Evolutionary conservation across 768 basidiomycete species (phyloP), one percentile per base, ranked within the genome.

Genomic region (Tulasnella sp.): DNA sequence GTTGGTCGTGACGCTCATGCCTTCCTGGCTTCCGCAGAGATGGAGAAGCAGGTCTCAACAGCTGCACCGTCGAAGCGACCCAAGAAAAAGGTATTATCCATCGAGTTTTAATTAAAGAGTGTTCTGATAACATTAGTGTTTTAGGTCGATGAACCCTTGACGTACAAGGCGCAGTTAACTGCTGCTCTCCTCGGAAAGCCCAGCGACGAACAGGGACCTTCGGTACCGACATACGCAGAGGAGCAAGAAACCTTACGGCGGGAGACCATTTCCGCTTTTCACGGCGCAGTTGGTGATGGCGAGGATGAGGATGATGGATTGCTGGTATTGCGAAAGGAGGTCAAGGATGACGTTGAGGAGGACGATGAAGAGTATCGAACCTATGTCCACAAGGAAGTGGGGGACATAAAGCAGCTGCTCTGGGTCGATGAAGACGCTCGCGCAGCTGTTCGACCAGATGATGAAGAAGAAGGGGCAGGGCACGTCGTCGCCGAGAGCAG

Each of bases 251-350:
- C 83, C 0, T 87, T 99, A 29, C 90, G 92, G 17, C 85, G 87
- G 42, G 96, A 97, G 82, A 95, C 93, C 0, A 93, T 94, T 31
- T 86, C 89, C 0, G 96, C 92, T 0, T 98, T 99, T 83, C 90
- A 92, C 75, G 81, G 81, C 1, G 85, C 85, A 15, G 77, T 84
- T 3, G 78, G 75, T 0, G 79, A 79, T 38, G 82, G 81, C 37
- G 86, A 79, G 40, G 82, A 82, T 36, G 86, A 84, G 3, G 86
- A 85, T 38, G 86, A 85, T 15, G 93, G 88, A 45, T 82, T 96
- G 0, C 86, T 97, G 17, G 84, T 92, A 7, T 89, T 89, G 2
- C 87, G 93, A 45, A 91, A 91, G 76, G 93, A 91, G 82, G 92
- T 90, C 0, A 88, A 89, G 79, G 93, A 93, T 76, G 93, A 96